These are phyloP conservation scores for Fraxinus paxiana DNA, from an alignment of 305 asterid species.

Conservation along the genomic window DNA sequence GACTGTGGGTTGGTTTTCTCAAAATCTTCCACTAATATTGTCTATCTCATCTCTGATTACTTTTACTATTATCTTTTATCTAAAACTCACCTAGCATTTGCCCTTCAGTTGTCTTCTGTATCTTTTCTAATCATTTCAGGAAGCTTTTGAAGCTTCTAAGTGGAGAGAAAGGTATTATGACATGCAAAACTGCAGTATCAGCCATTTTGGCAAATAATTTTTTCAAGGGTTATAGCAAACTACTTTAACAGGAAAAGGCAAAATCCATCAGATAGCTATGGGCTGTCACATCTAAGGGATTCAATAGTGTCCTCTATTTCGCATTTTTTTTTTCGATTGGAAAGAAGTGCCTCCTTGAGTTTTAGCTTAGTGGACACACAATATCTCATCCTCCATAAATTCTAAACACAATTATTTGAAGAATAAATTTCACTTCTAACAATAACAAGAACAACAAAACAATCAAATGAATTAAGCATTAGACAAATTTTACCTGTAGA, in stretches of 20 bases:
- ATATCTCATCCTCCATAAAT: neutral
- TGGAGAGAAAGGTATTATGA: neutral
- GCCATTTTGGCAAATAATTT: neutral
- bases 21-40: neutral
- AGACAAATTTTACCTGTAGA: conserved; percentile 61
- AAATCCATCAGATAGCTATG: neutral
- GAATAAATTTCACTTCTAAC: neutral
- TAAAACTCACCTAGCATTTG: neutral
- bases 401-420: neutral
- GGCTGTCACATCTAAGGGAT: neutral
- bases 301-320: neutral
- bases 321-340: neutral
- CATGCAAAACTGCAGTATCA: neutral
- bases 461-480: neutral
- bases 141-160: neutral
- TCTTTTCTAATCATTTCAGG: neutral
- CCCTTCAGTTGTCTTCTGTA: neutral
- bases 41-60: neutral
- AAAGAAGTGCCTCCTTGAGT: neutral
- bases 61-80: neutral
- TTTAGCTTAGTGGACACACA: neutral
- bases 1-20: neutral
- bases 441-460: neutral
- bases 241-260: neutral
- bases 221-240: neutral